Evolutionary conservation across 2,329 filamentous ascomycete genomes (phyloP), one percentile per base, ranked within the genome.

Genomic region (Sarocladium strictum): DNA sequence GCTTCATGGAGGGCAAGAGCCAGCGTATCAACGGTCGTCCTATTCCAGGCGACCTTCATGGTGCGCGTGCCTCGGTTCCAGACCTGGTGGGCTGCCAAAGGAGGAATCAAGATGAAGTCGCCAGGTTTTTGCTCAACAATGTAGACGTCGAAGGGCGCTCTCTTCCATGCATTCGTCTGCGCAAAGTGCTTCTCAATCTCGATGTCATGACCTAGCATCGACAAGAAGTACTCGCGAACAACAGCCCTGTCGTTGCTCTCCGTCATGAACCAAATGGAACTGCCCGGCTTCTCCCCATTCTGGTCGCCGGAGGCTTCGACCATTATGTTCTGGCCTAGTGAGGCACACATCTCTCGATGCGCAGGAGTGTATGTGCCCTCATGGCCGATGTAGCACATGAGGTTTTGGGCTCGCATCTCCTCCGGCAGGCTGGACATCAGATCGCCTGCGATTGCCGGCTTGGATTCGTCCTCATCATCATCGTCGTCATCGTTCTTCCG

Each of bases 231-330:
- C 64, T 97, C 93, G 0, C 91, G 86, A 2, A 97, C 91, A 3
- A 93, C 79, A 58, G 92, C 86, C 1, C 94, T 85, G 64, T 99
- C 94, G 63, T 94, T 95, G 33, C 86, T 91, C 67, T 97, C 91
- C 0, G 94, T 97, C 94, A 99, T 97, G 67, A 97, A 96, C 94
- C 94, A 99, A 35, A 99, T 83, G 0, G 94, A 97, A 54, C 89
- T 96, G 1, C 94, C 94, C 1, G 87, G 82, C 59, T 85, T 89
- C 65, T 94, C 89, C 3, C 87, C 89, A 52, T 87, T 77, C 54
- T 86, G 81, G 17, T 81, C 75, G 2, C 83, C 75, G 1, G 93
- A 97, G 2, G 91, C 85, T 60, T 97, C 90, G 2, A 99, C 91
- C 94, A 99, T 97, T 62, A 99, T 93, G 65, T 99, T 99, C 61